phyloP scores from a whole-genome alignment of 306 rosid species.

The Ceratonia siliqua region DNA sequence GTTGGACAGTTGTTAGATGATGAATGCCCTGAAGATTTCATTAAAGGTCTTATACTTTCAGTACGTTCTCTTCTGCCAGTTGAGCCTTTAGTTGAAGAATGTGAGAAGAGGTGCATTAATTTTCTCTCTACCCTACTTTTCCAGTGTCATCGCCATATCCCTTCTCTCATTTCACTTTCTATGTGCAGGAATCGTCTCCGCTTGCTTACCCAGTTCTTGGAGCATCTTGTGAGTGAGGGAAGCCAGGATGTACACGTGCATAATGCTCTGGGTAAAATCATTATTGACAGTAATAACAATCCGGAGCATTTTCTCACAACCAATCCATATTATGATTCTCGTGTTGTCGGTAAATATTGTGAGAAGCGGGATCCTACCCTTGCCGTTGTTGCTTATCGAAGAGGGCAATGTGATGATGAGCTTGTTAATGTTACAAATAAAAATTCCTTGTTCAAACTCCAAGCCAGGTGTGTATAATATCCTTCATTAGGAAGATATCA shows the following conservation, averaged over 20 bases:
- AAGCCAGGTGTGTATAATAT: slow-evolving; percentile 70
- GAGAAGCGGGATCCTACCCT: slow-evolving; percentile 97
- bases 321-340: slow-evolving; percentile 96
- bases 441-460: slow-evolving; percentile 90
- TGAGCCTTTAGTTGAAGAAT: slow-evolving; percentile 95
- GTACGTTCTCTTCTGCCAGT: slow-evolving; percentile 98
- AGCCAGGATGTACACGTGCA: slow-evolving; percentile 98
- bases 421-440: slow-evolving; percentile 89
- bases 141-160: slow-evolving; percentile 8
- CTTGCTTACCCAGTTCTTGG: slow-evolving; percentile 90
- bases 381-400: slow-evolving; percentile 95
- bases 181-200: slow-evolving; percentile 85
- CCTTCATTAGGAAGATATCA: neutral
- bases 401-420: slow-evolving; percentile 96
- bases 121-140: slow-evolving; percentile 28
- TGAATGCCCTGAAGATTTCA: slow-evolving; percentile 97
- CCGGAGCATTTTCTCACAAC: slow-evolving; percentile 98
- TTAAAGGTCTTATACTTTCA: slow-evolving; percentile 92
- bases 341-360: slow-evolving; percentile 94
- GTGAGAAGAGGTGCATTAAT: slow-evolving; percentile 82
- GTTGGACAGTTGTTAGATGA: slow-evolving; percentile 95
- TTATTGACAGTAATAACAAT: slow-evolving; percentile 92
- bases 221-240: slow-evolving; percentile 99
- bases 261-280: slow-evolving; percentile 95
- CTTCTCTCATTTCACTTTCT: slow-evolving; percentile 25